These are phyloP conservation scores for Pythium brassicae DNA, from an alignment of 352 stramenopile species.

Conservation along the genomic window DNA sequence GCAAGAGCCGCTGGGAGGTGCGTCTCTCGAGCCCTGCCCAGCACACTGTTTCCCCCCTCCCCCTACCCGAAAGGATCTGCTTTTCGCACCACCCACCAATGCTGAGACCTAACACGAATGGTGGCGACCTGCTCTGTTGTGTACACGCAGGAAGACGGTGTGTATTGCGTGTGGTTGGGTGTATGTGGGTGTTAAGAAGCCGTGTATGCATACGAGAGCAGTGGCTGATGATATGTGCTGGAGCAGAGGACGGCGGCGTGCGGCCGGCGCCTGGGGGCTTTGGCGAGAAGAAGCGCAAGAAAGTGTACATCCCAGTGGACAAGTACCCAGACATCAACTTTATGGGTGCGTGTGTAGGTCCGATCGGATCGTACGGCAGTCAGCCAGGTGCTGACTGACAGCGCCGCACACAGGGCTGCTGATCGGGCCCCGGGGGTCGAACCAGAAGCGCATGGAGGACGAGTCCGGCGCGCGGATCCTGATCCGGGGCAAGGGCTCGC, in stretches of 20 bases:
- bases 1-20: constrained; percentile 84
- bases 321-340: constrained; percentile 94
- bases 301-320: constrained; percentile 90
- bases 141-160: too few species aligned
- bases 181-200: too few species aligned
- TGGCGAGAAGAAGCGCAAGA: constrained; percentile 81
- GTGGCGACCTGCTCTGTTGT: too few species aligned
- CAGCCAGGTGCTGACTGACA: too few species aligned
- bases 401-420: constrained; percentile 53
- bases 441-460: constrained; percentile 92
- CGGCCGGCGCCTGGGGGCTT: constrained; percentile 29
- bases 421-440: constrained; percentile 87
- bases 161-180: too few species aligned
- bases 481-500: constrained; percentile 87
- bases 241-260: constrained; percentile 26
- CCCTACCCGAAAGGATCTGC: too few species aligned
- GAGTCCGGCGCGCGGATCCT: constrained; percentile 88
- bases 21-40: constrained; percentile 11
- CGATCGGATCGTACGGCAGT: too few species aligned
- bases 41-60: too few species aligned
- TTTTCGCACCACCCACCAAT: too few species aligned
- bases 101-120: too few species aligned
- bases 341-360: constrained; percentile 50
- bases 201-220: too few species aligned
- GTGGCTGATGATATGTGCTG: constrained; percentile 6